phyloP scores from a whole-genome alignment of 129 eudicot species.

The Centella asiatica region DNA sequence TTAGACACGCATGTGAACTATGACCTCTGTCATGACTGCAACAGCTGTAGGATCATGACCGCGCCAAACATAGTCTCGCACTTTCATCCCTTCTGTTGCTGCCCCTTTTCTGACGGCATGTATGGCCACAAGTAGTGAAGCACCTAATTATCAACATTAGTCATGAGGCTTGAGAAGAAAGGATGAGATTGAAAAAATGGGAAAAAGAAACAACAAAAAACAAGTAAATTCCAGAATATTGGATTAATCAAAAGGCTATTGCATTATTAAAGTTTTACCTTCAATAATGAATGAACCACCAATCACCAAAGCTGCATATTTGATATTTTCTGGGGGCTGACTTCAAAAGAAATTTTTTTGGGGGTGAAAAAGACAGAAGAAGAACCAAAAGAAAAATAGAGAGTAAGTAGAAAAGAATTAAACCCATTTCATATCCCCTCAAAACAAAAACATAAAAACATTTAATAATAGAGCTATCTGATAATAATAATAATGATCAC shows the following conservation, averaged over 20 bases:
- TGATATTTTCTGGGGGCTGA: conserved; percentile 72
- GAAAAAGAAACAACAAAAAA: conserved; percentile 1
- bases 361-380: conserved; percentile 20
- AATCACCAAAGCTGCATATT: conserved; percentile 88
- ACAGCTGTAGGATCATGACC: conserved; percentile 98
- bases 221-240: background rate
- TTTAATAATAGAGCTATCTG: background rate
- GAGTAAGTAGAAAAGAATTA: too few species aligned
- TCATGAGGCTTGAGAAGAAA: background rate
- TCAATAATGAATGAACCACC: conserved; percentile 90
- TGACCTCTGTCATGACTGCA: conserved; percentile 99
- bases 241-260: conserved; percentile 9
- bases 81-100: conserved; percentile 93
- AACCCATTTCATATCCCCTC: too few species aligned
- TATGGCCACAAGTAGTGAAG: conserved; percentile 86
- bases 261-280: conserved; percentile 31
- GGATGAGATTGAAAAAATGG: too few species aligned
- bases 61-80: conserved; percentile 93
- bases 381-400: too few species aligned
- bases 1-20: conserved; percentile 13
- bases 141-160: conserved; percentile 38
- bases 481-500: background rate
- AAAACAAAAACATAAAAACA: conserved; percentile 13
- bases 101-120: conserved; percentile 97
- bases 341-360: background rate